Evolutionary conservation across 495 filamentous ascomycete species (phyloP).

Genomic region (Talaromyces wortmannii): DNA sequence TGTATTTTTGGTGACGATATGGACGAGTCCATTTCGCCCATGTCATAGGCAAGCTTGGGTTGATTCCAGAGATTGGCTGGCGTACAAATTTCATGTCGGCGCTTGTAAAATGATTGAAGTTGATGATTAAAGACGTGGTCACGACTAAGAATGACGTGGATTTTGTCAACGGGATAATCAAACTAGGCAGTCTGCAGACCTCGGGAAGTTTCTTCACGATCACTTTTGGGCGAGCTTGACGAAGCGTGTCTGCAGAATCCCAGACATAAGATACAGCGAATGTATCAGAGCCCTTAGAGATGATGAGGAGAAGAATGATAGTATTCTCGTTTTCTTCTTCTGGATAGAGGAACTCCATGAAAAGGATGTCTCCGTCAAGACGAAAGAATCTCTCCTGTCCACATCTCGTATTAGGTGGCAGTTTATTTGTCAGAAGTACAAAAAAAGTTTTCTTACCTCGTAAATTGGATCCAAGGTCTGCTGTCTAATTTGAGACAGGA

Average conservation of each 20-base stretch:
- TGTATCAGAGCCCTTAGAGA: conserved; percentile 52
- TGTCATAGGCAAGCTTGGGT: conserved; percentile 18
- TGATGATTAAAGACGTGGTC: conserved; percentile 47
- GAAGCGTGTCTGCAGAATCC: conserved; percentile 41
- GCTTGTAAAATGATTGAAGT: conserved; percentile 51
- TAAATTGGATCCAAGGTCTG: conserved; percentile 26
- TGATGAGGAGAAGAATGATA: conserved; percentile 70
- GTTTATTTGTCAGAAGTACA: not conserved
- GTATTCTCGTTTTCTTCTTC: conserved; percentile 47
- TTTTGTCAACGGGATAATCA: conserved; percentile 63
- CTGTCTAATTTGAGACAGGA: conserved; percentile 27
- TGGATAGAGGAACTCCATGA: conserved; percentile 83
- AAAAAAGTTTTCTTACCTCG: conserved; percentile 16
- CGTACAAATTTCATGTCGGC: conserved; percentile 20
- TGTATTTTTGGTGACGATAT: conserved; percentile 50
- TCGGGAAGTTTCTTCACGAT: conserved; percentile 44
- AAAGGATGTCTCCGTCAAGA: conserved; percentile 68
- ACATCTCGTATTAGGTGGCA: not conserved
- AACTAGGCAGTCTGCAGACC: conserved; percentile 55
- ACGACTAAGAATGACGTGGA: conserved; percentile 59
- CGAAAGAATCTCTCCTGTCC: conserved; percentile 47
- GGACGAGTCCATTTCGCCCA: conserved; percentile 68
- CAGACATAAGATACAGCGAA: conserved; percentile 70
- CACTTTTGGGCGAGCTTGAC: conserved; percentile 29
- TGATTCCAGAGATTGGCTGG: conserved; percentile 12